Evolutionary conservation across 805 yeast species (phyloP), one percentile per base, ranked within the genome.

Genomic region (Debaryomyces castellii): DNA sequence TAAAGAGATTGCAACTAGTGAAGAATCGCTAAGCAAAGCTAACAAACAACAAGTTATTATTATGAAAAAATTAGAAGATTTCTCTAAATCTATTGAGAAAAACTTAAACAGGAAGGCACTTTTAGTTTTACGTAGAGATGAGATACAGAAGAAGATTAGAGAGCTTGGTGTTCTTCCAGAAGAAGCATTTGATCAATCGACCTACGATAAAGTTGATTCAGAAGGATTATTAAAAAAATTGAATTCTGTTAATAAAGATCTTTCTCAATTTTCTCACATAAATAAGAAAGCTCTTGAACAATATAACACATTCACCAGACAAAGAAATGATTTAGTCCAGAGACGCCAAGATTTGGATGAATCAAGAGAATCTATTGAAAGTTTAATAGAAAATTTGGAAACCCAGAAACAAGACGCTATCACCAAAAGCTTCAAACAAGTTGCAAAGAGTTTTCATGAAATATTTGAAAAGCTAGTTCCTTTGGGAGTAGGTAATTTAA

Each of bases 251-350:
- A 80, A 83, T 35, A 78, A 77, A 28, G 78, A 77, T 23, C 67
- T 92, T 33, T 77, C 80, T 37, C 74, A 79, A 53, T 85, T 80
- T 60, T 78, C 80, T 20, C 95, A 89, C 62, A 87, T 94, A 41
- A 92, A 92, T 67, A 87, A 86, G 60, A 88, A 89, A 58, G 97
- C 98, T 0, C 71, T 87, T 52, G 97, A 91, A 55, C 96, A 91
- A 59, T 88, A 77, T 58, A 67, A 75, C 41, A 82, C 80, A 34
- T 90, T 89, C 60, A 79, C 86, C 16, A 81, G 77, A 47, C 94
- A 91, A 62, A 75, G 86, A 44, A 84, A 80, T 40, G 85, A 82
- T 4, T 69, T 92, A 47, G 75, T 76, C 0, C 70, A 67, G 20
- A 81, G 97, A 55, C 77, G 87, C 30, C 69, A 68, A 14, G 96